Conservation (phyloP, 768 basidiomycete genomes). For the Leccinum uliginosum region DNA sequence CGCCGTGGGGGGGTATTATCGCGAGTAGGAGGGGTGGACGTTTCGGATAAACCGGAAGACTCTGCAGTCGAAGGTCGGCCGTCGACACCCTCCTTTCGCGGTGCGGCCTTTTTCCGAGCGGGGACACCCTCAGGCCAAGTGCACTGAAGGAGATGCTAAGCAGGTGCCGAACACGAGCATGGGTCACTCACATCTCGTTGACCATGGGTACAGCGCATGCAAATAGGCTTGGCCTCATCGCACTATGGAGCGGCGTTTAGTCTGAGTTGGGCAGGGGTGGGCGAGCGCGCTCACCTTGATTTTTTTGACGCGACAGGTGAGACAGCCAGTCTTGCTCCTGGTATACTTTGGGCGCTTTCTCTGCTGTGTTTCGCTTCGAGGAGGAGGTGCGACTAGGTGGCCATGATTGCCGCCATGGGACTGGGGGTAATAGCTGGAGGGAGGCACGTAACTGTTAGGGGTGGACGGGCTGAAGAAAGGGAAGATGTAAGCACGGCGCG, state of each 20-base stretch:
- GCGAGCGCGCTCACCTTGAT: conserved; percentile 64
- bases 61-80: conserved; percentile 71
- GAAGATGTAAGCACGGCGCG: conserved; percentile 17
- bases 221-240: conserved; percentile 86
- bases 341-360: conserved; percentile 91
- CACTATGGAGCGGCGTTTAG: conserved; percentile 46
- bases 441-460: conserved; percentile 38
- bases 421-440: conserved; percentile 38
- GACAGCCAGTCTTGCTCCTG: conserved; percentile 89
- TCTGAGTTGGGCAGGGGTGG: neutral
- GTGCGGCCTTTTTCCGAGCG: conserved; percentile 58
- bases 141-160: conserved; percentile 44
- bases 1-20: conserved; percentile 62
- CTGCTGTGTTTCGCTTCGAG: conserved; percentile 48
- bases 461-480: conserved; percentile 31
- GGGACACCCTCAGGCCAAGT: conserved; percentile 83
- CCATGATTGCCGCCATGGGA: conserved; percentile 32
- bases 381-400: conserved; percentile 46
- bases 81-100: conserved; percentile 56
- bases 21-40: conserved; percentile 68
- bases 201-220: conserved; percentile 81
- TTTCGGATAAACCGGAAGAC: conserved; percentile 67
- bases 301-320: conserved; percentile 92
- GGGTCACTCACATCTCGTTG: conserved; percentile 64
- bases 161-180: conserved; percentile 3